A percentile compares a stretch with the other conserved stretches of the same genome.
These are phyloP conservation scores for Pichia ethanolica DNA, from an alignment of 805 yeast species.

Conservation along the genomic window DNA sequence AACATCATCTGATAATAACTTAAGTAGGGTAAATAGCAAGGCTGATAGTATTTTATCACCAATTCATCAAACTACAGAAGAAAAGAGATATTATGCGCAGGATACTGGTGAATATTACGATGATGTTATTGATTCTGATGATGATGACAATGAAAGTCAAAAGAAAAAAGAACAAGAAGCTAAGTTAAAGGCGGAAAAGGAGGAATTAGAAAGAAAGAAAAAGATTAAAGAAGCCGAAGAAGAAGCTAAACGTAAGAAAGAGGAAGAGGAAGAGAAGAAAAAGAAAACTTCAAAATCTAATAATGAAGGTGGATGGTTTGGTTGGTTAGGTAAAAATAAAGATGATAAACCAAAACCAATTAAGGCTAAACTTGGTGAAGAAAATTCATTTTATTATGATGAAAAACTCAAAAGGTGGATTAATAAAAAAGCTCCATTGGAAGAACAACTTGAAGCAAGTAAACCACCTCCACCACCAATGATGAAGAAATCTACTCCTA, in stretches of 20 bases:
- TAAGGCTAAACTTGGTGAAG: constrained; percentile 81
- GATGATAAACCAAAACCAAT: constrained; percentile 64
- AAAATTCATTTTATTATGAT: constrained; percentile 68
- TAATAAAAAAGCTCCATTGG: constrained; percentile 57
- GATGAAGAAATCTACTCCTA: constrained; percentile 24
- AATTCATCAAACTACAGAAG: constrained; percentile 19
- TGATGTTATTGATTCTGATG: constrained; percentile 27
- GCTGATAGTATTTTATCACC: constrained; percentile 14
- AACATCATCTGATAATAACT: background rate
- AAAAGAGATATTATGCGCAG: constrained; percentile 23
- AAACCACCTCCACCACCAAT: constrained; percentile 69
- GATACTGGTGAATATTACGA: constrained; percentile 26
- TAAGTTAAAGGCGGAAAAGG: constrained; percentile 4
- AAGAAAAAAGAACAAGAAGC: constrained; percentile 21
- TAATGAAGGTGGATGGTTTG: constrained; percentile 35
- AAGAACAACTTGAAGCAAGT: constrained; percentile 48
- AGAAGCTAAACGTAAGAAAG: constrained; percentile 27
- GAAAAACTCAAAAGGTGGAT: constrained; percentile 85
- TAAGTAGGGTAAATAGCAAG: no score
- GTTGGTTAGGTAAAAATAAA: constrained; percentile 53
- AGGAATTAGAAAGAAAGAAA: constrained; percentile 25
- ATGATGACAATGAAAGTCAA: constrained; percentile 30
- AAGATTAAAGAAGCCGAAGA: constrained; percentile 18
- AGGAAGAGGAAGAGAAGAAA: constrained; percentile 17
- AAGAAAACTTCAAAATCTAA: constrained; percentile 10